These are phyloP conservation scores for Crassisporium funariophilum DNA, from an alignment of 768 basidiomycete genomes.

Conservation along the genomic window DNA sequence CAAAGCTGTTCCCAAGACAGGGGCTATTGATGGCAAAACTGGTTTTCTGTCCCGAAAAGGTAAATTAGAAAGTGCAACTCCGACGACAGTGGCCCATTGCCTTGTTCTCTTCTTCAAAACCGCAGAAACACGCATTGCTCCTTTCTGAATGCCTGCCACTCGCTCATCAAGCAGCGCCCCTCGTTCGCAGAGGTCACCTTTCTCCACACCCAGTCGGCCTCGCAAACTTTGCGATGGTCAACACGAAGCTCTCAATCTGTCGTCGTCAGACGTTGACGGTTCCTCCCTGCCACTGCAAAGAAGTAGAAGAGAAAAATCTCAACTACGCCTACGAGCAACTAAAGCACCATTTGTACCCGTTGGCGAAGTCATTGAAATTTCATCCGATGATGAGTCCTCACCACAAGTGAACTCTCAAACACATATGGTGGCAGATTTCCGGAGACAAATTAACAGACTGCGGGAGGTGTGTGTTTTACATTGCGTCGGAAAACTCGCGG, in stretches of 20 bases:
- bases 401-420: conserved; percentile 14
- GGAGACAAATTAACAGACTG: conserved; percentile 42
- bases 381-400: conserved; percentile 53
- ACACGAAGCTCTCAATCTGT: conserved; percentile 25
- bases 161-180: conserved; percentile 23
- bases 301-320: conserved; percentile 13
- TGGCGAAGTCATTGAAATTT: conserved; percentile 55
- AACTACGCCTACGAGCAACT: conserved; percentile 18
- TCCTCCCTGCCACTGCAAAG: conserved; percentile 1
- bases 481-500: too few relatives aligned
- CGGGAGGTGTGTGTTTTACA: conserved; percentile 46
- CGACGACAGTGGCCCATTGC: neutral
- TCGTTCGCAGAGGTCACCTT: conserved; percentile 15
- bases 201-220: conserved; percentile 16
- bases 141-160: conserved; percentile 31
- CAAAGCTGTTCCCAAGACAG: neutral
- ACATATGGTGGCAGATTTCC: conserved; percentile 33
- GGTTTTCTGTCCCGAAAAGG: conserved; percentile 10
- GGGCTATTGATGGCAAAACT: conserved; percentile 3
- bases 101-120: neutral
- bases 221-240: conserved; percentile 1
- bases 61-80: conserved; percentile 5
- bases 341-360: conserved; percentile 9
- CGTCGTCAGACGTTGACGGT: conserved; percentile 35
- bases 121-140: conserved; percentile 7